Evolutionary conservation across 176 grass and related monocot species (phyloP).

Genomic region (Musa acuminata): DNA sequence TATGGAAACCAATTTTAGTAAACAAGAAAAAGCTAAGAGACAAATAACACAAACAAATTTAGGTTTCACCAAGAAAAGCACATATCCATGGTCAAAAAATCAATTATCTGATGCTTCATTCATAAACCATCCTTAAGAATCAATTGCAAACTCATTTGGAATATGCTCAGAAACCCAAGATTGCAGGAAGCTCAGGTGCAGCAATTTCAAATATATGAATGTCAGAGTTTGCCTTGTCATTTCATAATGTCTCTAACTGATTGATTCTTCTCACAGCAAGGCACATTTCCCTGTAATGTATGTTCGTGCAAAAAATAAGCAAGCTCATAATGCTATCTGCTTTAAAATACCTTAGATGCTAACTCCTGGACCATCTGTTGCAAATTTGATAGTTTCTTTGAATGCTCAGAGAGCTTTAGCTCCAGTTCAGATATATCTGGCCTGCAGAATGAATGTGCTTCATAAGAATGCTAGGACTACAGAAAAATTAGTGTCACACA

Average conservation of each 20-base stretch:
- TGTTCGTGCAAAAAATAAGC: not conserved
- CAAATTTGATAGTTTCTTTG: constrained; percentile 88
- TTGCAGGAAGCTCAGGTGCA: not conserved
- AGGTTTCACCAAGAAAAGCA: not conserved
- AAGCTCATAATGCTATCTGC: not conserved
- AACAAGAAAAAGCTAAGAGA: not conserved
- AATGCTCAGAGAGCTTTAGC: constrained; percentile 75
- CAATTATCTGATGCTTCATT: not conserved
- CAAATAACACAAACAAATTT: not conserved
- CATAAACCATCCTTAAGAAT: not conserved
- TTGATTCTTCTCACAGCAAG: no score
- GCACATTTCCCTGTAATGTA: not conserved
- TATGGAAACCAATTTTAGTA: not conserved
- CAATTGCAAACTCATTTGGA: not conserved
- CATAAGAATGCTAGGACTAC: not conserved
- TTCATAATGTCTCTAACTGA: no score
- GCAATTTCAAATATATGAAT: not conserved
- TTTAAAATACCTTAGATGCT: constrained; percentile 68
- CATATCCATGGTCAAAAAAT: no score
- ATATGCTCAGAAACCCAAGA: not conserved
- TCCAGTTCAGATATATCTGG: constrained; percentile 90
- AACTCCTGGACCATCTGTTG: constrained; percentile 96
- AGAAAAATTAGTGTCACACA: no score
- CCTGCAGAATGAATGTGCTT: constrained; percentile 29
- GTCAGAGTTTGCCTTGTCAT: not conserved